A percentile compares a stretch with the other conserved stretches of the same genome.
Evolutionary conservation across 805 yeast species (phyloP).

Genomic region (Kazachstania psychrophila): DNA sequence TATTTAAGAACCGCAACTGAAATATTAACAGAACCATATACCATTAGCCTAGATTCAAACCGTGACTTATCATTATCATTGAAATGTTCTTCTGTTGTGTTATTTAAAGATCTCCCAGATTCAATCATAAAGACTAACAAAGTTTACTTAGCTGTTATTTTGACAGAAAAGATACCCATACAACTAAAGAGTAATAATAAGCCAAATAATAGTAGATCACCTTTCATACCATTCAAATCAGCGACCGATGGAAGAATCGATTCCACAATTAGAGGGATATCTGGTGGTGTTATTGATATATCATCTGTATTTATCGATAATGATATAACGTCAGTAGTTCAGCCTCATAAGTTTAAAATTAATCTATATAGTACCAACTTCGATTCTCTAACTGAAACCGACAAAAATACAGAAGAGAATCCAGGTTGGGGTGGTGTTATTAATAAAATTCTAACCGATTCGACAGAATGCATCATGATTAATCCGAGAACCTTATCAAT

Average conservation of each 20-base stretch:
- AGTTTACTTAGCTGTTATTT: constrained; percentile 64
- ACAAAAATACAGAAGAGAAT: constrained; percentile 14
- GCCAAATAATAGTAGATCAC: constrained; percentile 16
- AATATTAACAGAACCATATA: constrained; percentile 71
- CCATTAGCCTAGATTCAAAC: constrained; percentile 52
- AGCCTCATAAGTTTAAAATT: constrained; percentile 61
- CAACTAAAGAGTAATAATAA: constrained; percentile 18
- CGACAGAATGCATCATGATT: constrained; percentile 66
- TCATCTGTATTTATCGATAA: constrained; percentile 64
- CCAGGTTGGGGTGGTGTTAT: constrained; percentile 87
- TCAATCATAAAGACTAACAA: constrained; percentile 55
- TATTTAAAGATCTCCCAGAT: constrained; percentile 63
- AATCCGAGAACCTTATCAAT: constrained; percentile 73
- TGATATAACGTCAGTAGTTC: constrained; percentile 49
- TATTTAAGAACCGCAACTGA: constrained; percentile 55
- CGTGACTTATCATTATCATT: constrained; percentile 42
- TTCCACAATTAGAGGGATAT: constrained; percentile 62
- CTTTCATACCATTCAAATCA: constrained; percentile 18
- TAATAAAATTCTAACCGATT: constrained; percentile 68
- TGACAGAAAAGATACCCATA: constrained; percentile 52
- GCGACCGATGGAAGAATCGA: constrained; percentile 8
- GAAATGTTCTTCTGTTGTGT: constrained; percentile 67
- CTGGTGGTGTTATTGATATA: constrained; percentile 82
- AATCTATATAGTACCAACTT: constrained; percentile 57
- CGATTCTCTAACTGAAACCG: constrained; percentile 9